Evolutionary conservation across 306 rosid species (phyloP).

Genomic region (Macrotyloma uniflorum): DNA sequence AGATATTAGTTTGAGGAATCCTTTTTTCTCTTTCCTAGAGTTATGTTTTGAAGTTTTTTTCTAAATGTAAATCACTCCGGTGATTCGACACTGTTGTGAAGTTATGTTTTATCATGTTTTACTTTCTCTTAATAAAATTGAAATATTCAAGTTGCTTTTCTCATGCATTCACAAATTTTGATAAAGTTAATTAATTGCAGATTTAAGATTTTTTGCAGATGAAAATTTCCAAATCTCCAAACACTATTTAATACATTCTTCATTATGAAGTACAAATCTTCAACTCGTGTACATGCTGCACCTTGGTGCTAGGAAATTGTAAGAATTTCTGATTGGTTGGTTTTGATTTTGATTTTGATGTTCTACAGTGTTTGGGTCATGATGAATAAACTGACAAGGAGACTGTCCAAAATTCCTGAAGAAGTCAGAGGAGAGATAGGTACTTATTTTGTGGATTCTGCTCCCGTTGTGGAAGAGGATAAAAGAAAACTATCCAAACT

Average conservation of each 20-base stretch:
- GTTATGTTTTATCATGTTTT: slow-evolving; percentile 16
- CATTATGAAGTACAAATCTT: background rate
- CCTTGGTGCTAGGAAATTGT: slow-evolving; percentile 12
- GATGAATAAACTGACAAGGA: slow-evolving; percentile 96
- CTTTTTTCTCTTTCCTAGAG: slow-evolving; percentile 13
- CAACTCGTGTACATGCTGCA: slow-evolving; percentile 12
- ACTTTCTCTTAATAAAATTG: background rate
- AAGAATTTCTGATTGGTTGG: slow-evolving; percentile 21
- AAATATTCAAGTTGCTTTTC: slow-evolving; percentile 11
- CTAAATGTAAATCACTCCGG: slow-evolving; percentile 12
- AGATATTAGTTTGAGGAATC: slow-evolving; percentile 21
- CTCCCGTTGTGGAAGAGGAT: slow-evolving; percentile 83
- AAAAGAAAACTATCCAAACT: slow-evolving; percentile 74
- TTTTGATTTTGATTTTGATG: slow-evolving; percentile 35
- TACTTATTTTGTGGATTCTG: slow-evolving; percentile 60
- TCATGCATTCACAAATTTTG: slow-evolving; percentile 13
- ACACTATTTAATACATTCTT: background rate
- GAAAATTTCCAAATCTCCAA: slow-evolving; percentile 1
- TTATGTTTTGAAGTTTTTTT: slow-evolving; percentile 4
- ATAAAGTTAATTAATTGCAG: background rate
- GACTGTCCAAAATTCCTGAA: slow-evolving; percentile 82
- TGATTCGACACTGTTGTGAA: background rate
- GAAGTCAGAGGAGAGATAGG: slow-evolving; percentile 89
- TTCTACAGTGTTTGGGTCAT: slow-evolving; percentile 87
- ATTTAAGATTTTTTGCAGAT: background rate